phyloP scores from a whole-genome alignment of 768 basidiomycete genomes.

The Sporobolomyces phaffii region DNA sequence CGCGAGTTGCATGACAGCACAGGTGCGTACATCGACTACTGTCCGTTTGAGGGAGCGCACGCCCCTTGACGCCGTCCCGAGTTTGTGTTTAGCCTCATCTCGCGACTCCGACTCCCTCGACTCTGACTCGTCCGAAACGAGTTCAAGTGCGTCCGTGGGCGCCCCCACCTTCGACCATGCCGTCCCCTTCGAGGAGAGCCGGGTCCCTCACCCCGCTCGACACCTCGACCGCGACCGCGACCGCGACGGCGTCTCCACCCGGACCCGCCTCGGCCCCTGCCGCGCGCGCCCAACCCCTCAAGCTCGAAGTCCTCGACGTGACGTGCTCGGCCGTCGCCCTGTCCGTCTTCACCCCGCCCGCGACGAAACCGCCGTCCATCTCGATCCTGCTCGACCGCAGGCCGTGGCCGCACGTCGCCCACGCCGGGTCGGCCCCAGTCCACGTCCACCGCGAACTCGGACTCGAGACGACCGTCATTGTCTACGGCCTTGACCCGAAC shows the following conservation, averaged over 20 bases:
- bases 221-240: not conserved
- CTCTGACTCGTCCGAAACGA: not conserved
- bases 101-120: too few species aligned
- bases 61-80: too few species aligned
- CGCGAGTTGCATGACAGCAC: constrained; percentile 1
- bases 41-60: too few species aligned
- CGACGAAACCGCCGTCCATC: constrained; percentile 18
- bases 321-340: constrained; percentile 34
- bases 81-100: too few species aligned
- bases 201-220: constrained; percentile 3
- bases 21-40: too few species aligned
- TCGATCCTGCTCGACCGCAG: constrained; percentile 34
- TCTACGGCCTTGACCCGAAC: constrained; percentile 31
- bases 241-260: not conserved
- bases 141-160: constrained; percentile 5
- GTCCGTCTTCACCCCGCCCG: constrained; percentile 23
- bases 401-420: constrained; percentile 37
- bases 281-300: not conserved
- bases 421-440: constrained; percentile 18
- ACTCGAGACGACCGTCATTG: constrained; percentile 34
- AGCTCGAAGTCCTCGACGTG: constrained; percentile 35
- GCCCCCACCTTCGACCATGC: constrained; percentile 5
- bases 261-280: not conserved
- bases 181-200: not conserved
- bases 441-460: not conserved